Percentiles rank a stretch among this genome's conserved stretches.
phyloP scores from a whole-genome alignment of 1,284 basidiomycete species.

The Wallemia ichthyophaga region DNA sequence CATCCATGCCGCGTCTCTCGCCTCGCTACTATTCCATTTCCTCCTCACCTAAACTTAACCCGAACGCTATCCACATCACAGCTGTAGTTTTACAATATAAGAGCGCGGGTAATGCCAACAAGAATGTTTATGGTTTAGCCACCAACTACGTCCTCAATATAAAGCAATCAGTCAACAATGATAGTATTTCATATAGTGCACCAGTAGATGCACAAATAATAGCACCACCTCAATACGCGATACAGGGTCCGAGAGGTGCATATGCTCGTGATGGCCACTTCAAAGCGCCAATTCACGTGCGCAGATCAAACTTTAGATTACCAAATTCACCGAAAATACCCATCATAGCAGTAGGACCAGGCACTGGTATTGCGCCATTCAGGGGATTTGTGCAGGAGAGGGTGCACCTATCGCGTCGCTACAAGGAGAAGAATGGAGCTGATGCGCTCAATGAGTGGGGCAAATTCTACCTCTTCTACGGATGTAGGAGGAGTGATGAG shows the following conservation, averaged over 20 bases:
- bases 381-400: conserved; percentile 94
- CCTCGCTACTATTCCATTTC: conserved; percentile 97
- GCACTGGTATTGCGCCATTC: conserved; percentile 72
- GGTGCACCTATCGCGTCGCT: conserved; percentile 71
- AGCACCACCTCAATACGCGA: conserved; percentile 39
- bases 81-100: conserved; percentile 78
- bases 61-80: conserved; percentile 71
- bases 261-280: conserved; percentile 34
- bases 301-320: conserved; percentile 80
- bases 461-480: conserved; percentile 76
- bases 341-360: conserved; percentile 58
- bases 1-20: conserved; percentile 67
- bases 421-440: conserved; percentile 67
- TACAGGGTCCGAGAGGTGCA: conserved; percentile 61
- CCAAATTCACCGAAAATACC: conserved; percentile 94
- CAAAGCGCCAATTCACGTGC: conserved; percentile 75
- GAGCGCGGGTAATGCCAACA: conserved; percentile 24
- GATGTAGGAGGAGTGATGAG: conserved; percentile 55
- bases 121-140: conserved; percentile 50
- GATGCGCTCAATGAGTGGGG: conserved; percentile 88
- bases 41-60: conserved; percentile 70
- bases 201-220: conserved; percentile 16
- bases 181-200: conserved; percentile 20
- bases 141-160: conserved; percentile 79
- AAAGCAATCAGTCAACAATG: conserved; percentile 39